These are phyloP conservation scores for Letharia columbiana DNA, from an alignment of 495 filamentous ascomycete species.

Conservation along the genomic window DNA sequence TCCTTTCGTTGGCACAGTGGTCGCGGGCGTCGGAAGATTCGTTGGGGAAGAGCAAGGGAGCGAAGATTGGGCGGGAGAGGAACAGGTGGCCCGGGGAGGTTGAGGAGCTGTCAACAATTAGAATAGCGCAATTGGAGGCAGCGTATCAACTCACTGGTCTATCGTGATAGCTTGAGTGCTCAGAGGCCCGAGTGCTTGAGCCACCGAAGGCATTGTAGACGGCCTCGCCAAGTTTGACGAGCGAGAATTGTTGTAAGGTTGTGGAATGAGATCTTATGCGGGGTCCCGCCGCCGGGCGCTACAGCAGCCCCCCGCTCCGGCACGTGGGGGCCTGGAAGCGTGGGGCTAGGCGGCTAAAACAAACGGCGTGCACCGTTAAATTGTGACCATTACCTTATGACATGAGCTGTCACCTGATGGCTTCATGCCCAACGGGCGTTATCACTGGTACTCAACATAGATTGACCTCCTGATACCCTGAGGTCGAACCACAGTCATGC, in stretches of 20 bases:
- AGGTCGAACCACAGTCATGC: conserved; percentile 4
- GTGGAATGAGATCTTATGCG: neutral
- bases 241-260: neutral
- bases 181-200: conserved; percentile 14
- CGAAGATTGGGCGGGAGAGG: conserved; percentile 59
- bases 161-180: conserved; percentile 12
- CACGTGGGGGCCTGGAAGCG: neutral
- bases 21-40: conserved; percentile 73
- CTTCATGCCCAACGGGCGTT: neutral
- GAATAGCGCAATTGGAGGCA: neutral
- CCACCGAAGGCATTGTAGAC: conserved; percentile 9
- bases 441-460: neutral
- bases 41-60: conserved; percentile 84
- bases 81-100: conserved; percentile 36
- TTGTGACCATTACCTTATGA: neutral
- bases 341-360: neutral
- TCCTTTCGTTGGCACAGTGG: conserved; percentile 50
- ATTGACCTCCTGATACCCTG: neutral
- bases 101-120: conserved; percentile 15
- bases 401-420: neutral
- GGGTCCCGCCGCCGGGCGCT: neutral
- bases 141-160: conserved; percentile 16
- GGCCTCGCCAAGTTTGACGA: neutral
- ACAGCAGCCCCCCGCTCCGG: neutral
- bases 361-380: neutral